Evolutionary conservation across 805 yeast species (phyloP).

Genomic region (Lachancea cidri): DNA sequence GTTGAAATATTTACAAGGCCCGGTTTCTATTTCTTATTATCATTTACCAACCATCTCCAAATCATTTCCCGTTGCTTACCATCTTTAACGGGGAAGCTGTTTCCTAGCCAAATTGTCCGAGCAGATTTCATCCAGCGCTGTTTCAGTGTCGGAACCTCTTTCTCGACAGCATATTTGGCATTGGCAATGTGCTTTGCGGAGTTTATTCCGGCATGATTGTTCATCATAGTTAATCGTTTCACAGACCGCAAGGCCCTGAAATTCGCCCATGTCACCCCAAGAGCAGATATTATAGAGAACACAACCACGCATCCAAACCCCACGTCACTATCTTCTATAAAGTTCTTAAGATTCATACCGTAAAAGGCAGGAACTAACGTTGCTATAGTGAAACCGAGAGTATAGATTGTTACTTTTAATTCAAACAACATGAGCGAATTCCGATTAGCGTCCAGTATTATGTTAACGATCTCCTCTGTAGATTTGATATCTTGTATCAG

Average conservation of each 20-base stretch:
- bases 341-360: conserved; percentile 81
- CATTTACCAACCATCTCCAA: conserved; percentile 53
- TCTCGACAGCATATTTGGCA: conserved; percentile 16
- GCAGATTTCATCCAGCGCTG: conserved; percentile 16
- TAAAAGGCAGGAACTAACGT: conserved; percentile 82
- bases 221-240: conserved; percentile 61
- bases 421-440: conserved; percentile 86
- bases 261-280: conserved; percentile 49
- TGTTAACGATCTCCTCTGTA: conserved; percentile 89
- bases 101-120: conserved; percentile 20
- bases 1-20: neutral
- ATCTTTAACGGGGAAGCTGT: conserved; percentile 18
- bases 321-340: conserved; percentile 58
- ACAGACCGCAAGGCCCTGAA: conserved; percentile 55
- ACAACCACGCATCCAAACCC: conserved; percentile 60
- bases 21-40: conserved; percentile 32
- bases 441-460: conserved; percentile 85
- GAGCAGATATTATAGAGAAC: conserved; percentile 49
- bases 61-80: conserved; percentile 40
- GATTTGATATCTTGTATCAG: conserved; percentile 77
- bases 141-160: conserved; percentile 22
- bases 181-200: conserved; percentile 18
- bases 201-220: conserved; percentile 22
- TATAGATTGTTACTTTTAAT: conserved; percentile 73
- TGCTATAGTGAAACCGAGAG: conserved; percentile 81